Evolutionary conservation across 352 stramenopile species (phyloP).

Genomic region (Globisporangium abappressorium): DNA sequence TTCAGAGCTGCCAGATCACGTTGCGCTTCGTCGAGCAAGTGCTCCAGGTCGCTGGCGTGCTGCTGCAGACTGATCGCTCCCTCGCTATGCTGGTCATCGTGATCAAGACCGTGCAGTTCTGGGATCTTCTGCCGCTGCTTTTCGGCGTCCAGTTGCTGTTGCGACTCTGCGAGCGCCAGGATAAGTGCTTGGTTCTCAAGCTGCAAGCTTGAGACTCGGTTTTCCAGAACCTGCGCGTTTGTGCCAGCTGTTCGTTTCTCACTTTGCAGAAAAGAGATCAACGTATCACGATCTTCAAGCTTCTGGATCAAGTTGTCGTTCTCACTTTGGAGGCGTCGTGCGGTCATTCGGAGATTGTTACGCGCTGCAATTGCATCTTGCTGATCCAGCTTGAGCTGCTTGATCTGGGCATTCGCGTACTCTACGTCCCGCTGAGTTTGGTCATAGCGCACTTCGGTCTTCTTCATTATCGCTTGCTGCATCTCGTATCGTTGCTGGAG

Average conservation of each 20-base stretch:
- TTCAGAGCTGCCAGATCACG: conserved; percentile 28
- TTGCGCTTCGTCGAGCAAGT: conserved; percentile 39
- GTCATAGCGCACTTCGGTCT: conserved; percentile 12
- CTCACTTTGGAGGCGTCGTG: conserved; percentile 16
- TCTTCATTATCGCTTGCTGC: conserved; percentile 24
- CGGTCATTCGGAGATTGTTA: conserved; percentile 17
- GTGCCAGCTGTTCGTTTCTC: conserved; percentile 12
- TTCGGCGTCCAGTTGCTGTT: background rate
- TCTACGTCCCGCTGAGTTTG: conserved; percentile 10
- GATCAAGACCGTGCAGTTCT: background rate
- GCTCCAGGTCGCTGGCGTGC: conserved; percentile 14
- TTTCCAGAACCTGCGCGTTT: conserved; percentile 14
- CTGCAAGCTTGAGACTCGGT: conserved; percentile 13
- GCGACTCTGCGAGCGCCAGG: background rate
- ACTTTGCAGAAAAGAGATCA: conserved; percentile 1
- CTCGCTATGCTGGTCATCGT: conserved; percentile 3
- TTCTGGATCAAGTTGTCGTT: conserved; percentile 16
- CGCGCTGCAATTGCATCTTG: conserved; percentile 5
- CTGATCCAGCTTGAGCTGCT: conserved; percentile 18
- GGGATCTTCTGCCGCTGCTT: background rate
- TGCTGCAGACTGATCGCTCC: conserved; percentile 10
- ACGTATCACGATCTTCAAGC: conserved; percentile 11
- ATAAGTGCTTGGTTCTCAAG: conserved; percentile 17
- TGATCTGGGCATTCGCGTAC: conserved; percentile 9
- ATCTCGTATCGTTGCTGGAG: conserved; percentile 23